phyloP scores from a whole-genome alignment of 441 rosid genomes.

The Croton setiger region DNA sequence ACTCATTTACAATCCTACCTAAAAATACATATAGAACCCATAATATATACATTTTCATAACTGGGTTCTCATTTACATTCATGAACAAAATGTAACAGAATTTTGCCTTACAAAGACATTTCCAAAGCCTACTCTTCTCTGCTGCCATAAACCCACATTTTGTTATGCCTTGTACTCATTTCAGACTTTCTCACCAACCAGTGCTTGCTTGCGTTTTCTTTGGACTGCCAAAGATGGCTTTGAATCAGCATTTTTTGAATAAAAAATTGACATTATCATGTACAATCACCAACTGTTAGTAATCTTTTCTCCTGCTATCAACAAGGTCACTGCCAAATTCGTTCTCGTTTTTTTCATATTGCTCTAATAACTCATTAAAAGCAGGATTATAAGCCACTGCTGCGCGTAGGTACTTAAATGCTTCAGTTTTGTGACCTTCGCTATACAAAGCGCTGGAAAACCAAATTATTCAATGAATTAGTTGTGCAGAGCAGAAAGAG shows the following conservation, averaged over 20 bases:
- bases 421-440: conserved; percentile 70
- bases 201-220: no score
- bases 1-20: no score
- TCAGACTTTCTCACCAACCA: no score
- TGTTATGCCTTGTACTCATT: no score
- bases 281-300: conserved; percentile 23
- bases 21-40: no score
- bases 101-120: no score
- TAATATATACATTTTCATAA: no score
- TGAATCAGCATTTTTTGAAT: neutral
- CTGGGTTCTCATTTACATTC: no score
- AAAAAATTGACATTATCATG: conserved; percentile 1
- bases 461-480: neutral
- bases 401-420: conserved; percentile 48
- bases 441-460: conserved; percentile 51
- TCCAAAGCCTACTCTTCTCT: no score
- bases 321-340: conserved; percentile 48
- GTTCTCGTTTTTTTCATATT: conserved; percentile 58
- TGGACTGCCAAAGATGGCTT: no score
- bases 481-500: neutral
- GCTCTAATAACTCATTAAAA: conserved; percentile 44
- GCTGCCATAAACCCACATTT: no score
- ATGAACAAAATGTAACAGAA: no score
- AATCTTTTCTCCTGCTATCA: conserved; percentile 61
- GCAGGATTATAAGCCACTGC: conserved; percentile 69